Evolutionary conservation across 306 rosid species (phyloP).

Genomic region (Oxytropis ochrocephala): DNA sequence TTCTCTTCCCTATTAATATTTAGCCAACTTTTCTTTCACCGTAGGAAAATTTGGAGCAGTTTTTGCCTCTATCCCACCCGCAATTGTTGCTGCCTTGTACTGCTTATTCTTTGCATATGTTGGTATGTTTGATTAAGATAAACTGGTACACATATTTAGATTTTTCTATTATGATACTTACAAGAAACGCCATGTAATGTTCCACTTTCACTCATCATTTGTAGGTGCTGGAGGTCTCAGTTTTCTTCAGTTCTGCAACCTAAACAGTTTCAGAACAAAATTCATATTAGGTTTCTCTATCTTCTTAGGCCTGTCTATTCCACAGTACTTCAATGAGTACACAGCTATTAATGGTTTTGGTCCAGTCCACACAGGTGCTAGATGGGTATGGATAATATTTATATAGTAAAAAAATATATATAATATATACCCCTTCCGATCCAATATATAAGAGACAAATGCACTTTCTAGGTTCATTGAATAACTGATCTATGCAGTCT

Average conservation of each 20-base stretch:
- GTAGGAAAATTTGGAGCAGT: constrained; percentile 98
- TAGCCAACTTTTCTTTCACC: neutral
- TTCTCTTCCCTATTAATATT: neutral
- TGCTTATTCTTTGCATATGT: constrained; percentile 93
- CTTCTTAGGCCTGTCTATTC: constrained; percentile 87
- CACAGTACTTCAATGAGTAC: constrained; percentile 96
- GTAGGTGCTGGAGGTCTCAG: constrained; percentile 79
- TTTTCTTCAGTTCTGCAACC: constrained; percentile 94
- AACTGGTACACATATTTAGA: neutral
- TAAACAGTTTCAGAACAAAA: constrained; percentile 88
- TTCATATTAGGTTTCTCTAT: constrained; percentile 87
- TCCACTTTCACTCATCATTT: neutral
- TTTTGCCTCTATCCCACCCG: constrained; percentile 83
- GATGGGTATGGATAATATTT: constrained; percentile 67
- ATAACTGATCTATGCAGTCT: too few species aligned
- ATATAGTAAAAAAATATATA: too few species aligned
- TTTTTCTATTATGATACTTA: neutral
- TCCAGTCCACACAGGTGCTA: constrained; percentile 76
- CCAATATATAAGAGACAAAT: too few species aligned
- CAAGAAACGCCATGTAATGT: neutral
- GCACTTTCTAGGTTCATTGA: too few species aligned
- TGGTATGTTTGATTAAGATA: constrained; percentile 45
- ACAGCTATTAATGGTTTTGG: constrained; percentile 76
- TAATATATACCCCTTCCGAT: neutral
- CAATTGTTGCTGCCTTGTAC: constrained; percentile 86